These are phyloP conservation scores for Chaetomium olivaceum DNA, from an alignment of 2,329 filamentous ascomycete genomes.

Conservation along the genomic window DNA sequence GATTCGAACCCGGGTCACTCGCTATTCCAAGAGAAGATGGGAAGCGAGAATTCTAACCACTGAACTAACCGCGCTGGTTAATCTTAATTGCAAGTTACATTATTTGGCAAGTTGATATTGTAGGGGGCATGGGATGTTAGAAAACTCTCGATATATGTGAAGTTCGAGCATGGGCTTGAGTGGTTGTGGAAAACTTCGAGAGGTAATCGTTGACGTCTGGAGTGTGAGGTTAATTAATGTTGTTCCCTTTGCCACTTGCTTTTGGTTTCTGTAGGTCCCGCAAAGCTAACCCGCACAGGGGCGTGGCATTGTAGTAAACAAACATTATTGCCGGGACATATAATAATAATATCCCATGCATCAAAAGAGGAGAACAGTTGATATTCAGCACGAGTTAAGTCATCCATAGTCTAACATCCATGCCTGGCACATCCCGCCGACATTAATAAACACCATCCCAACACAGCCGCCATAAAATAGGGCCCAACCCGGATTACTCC, in stretches of 20 bases:
- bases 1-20: constrained; percentile 32
- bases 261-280: no score
- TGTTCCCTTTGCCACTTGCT: no score
- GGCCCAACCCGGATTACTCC: not conserved
- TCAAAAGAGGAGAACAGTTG: not conserved
- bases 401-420: not conserved
- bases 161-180: no score
- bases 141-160: no score
- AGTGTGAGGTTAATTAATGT: no score
- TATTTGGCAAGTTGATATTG: no score
- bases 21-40: constrained; percentile 27
- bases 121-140: no score
- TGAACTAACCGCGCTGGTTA: constrained; percentile 28
- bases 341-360: not conserved
- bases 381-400: not conserved
- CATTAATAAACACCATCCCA: not conserved
- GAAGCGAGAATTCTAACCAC: constrained; percentile 32
- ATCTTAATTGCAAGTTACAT: not conserved
- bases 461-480: not conserved
- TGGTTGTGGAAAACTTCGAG: no score
- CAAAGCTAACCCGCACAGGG: no score
- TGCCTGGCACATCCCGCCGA: not conserved
- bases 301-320: no score
- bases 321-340: no score
- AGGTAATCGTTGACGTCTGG: no score